phyloP scores from a whole-genome alignment of 2,329 filamentous ascomycete species.

The Hypomyces perniciosus region DNA sequence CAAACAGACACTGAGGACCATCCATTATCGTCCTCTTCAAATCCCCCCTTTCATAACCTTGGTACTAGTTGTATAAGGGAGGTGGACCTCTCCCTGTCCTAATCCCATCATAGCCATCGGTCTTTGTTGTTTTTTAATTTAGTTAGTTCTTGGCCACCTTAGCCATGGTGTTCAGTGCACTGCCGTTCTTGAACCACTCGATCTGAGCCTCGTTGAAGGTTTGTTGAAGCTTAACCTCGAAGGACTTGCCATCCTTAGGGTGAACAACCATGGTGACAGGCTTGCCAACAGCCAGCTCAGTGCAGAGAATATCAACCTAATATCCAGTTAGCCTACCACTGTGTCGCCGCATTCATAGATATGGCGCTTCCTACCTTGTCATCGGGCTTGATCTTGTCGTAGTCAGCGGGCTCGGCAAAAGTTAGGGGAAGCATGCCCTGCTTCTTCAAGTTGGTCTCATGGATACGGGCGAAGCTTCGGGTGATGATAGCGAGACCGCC shows the following conservation, averaged over 20 bases:
- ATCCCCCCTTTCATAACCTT: background rate
- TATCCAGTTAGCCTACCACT: too few species aligned
- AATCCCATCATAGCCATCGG: background rate
- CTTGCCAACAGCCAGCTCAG: constrained; percentile 86
- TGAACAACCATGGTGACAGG: constrained; percentile 88
- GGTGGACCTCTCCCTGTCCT: background rate
- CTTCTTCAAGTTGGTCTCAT: constrained; percentile 99
- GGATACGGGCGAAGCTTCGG: constrained; percentile 94
- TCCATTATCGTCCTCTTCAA: background rate
- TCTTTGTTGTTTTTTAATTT: constrained; percentile 3
- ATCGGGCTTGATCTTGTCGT: constrained; percentile 91
- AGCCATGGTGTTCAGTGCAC: constrained; percentile 97
- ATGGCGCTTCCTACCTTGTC: constrained; percentile 57
- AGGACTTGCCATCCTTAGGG: constrained; percentile 76
- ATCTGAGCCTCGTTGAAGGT: constrained; percentile 98
- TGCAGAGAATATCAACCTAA: constrained; percentile 75
- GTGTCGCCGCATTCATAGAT: background rate
- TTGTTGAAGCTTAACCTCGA: constrained; percentile 80
- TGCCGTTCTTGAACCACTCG: constrained; percentile 98
- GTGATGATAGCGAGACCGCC: constrained; percentile 96
- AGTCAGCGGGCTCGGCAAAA: constrained; percentile 90
- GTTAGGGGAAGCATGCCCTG: constrained; percentile 99
- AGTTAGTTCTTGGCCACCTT: constrained; percentile 47
- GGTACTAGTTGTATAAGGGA: background rate
- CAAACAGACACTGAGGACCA: background rate